These are phyloP conservation scores for Diaporthe eres DNA, from an alignment of 2,329 filamentous ascomycete genomes.

Conservation along the genomic window DNA sequence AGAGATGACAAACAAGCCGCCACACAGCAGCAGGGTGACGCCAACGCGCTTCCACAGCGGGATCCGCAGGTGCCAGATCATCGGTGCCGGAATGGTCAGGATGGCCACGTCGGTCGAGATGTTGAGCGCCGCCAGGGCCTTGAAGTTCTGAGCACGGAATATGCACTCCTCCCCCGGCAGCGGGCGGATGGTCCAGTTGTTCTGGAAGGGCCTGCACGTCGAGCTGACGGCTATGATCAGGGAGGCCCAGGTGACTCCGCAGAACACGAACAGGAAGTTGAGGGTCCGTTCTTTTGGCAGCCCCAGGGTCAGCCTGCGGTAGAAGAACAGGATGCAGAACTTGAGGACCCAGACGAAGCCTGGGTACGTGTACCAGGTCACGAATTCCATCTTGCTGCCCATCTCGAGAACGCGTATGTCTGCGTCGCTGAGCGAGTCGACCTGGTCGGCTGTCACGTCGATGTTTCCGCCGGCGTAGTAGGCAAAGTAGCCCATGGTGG, in stretches of 20 bases:
- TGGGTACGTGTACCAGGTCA: constrained; percentile 32
- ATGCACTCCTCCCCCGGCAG: constrained; percentile 28
- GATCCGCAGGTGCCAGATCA: constrained; percentile 17
- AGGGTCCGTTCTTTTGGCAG: constrained; percentile 8
- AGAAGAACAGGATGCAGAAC: constrained; percentile 32
- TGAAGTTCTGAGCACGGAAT: constrained; percentile 34
- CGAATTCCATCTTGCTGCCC: constrained; percentile 34
- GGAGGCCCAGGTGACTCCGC: constrained; percentile 9
- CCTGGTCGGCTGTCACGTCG: constrained; percentile 18
- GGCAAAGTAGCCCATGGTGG: constrained; percentile 26
- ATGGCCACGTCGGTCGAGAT: constrained; percentile 29
- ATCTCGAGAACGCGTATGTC: constrained; percentile 22
- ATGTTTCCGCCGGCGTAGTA: constrained; percentile 19
- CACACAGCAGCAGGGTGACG: constrained; percentile 44
- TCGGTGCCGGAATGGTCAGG: constrained; percentile 4
- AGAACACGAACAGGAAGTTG: background rate
- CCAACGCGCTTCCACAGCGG: constrained; percentile 35
- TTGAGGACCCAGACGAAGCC: constrained; percentile 9
- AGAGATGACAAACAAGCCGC: constrained; percentile 47
- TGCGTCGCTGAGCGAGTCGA: constrained; percentile 6
- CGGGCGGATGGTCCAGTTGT: constrained; percentile 15
- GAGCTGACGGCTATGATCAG: constrained; percentile 21
- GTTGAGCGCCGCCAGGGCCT: constrained; percentile 28
- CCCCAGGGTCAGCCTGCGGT: constrained; percentile 19
- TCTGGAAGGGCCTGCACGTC: background rate